Conservation (phyloP, 1,284 basidiomycete species). For the Marasmius oreades region DNA sequence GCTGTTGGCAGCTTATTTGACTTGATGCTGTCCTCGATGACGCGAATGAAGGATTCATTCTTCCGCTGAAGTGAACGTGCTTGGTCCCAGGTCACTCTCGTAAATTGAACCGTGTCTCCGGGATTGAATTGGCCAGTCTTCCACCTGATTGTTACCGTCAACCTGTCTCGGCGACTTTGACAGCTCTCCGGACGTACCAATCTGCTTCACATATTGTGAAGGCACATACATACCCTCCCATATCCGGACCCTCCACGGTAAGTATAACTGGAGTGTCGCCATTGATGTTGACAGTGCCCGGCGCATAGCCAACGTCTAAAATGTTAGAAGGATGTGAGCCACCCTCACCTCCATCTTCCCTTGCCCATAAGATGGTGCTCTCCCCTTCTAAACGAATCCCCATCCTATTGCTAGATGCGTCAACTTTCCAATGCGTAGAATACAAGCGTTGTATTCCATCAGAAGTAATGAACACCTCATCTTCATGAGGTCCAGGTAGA, state of each 20-base stretch:
- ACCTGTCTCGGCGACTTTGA: not conserved
- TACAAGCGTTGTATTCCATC: conserved; percentile 49
- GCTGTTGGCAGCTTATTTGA: not conserved
- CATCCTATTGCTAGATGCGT: conserved; percentile 58
- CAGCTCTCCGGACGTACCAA: conserved; percentile 34
- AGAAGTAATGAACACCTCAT: conserved; percentile 50
- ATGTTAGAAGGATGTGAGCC: conserved; percentile 74
- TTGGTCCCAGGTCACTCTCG: conserved; percentile 40
- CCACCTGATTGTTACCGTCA: conserved; percentile 37
- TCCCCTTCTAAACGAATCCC: conserved; percentile 50
- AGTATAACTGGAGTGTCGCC: conserved; percentile 73
- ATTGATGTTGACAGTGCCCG: conserved; percentile 61
- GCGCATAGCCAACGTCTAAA: conserved; percentile 64
- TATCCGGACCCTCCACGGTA: conserved; percentile 59
- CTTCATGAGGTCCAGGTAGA: conserved; percentile 63
- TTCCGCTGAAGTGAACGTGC: conserved; percentile 27
- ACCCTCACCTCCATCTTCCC: conserved; percentile 62
- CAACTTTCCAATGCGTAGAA: conserved; percentile 46
- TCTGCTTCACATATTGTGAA: conserved; percentile 51
- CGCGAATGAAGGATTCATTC: conserved; percentile 28
- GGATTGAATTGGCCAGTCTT: conserved; percentile 61
- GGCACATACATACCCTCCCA: conserved; percentile 61
- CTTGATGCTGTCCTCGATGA: conserved; percentile 17
- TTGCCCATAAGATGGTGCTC: conserved; percentile 53
- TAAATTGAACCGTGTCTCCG: conserved; percentile 48